Base-by-base conservation (phyloP, 2,329 filamentous ascomycete genomes). In the Mycosphaerella arachidis region DNA sequence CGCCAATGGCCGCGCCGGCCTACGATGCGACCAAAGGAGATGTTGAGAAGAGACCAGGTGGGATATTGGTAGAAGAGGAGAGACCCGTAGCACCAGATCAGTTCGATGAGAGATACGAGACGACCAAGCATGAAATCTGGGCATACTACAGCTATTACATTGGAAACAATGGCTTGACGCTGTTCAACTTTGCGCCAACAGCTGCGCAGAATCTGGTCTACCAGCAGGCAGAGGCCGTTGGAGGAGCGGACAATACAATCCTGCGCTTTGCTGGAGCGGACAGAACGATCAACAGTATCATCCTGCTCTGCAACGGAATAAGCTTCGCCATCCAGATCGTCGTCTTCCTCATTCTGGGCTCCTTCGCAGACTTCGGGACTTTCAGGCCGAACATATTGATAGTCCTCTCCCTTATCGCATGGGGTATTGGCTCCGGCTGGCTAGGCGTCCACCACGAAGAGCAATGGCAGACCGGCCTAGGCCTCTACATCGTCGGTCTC, bases 251-350 rank as follows among this genome's bases (percentile, higher is more conserved):
- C 53, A 77, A 76, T 9, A 79, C 77, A 1, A 76, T 81, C 0
- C 72, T 88, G 24, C 66, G 68, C 1, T 88, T 88, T 61, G 80
- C 81, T 1, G 85, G 86, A 13, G 75, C 75, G 40, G 72, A 78
- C 27, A 79, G 84, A 56, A 83, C 83, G n/a, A 82, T 87, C 67
- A 86, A 86, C 70, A 85, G 82, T 59, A 85, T 89, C 56, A 84
- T 89, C 4, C 75, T 89, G 7, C 76, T 88, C 0, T 79, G 80
- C 70, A 89, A 89, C 67, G 86, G 87, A 56, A 84, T 89, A 58
- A 85, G 82, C 16, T 90, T 90, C 69, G 85, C 86, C 1, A 81
- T 87, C 37, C 86, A 89, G 69, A 81, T 85, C 30, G 78, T 83
- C 7, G 68, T 84, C 5, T 83, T 84, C 67, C 73, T 84, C 29